These are phyloP conservation scores for Blastobotrys raffinosifermentans DNA, from an alignment of 1,139 yeast species.

Conservation along the genomic window DNA sequence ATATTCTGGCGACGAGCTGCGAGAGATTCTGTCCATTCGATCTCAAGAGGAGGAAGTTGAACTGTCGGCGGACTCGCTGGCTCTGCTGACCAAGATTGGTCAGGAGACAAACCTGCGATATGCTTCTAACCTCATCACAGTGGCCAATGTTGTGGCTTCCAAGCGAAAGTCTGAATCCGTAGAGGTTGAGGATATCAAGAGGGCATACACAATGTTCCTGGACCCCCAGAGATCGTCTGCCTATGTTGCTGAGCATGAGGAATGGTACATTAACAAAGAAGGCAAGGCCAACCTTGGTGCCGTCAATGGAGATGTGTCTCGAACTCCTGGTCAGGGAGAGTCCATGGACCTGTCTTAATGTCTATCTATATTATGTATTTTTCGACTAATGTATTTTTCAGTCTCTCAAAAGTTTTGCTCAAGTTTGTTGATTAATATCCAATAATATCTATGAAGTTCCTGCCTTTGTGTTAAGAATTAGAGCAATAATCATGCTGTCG, in stretches of 20 bases:
- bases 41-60: slow-evolving; percentile 97
- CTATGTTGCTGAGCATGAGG: slow-evolving; percentile 27
- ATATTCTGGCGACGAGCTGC: slow-evolving; percentile 76
- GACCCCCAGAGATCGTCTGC: slow-evolving; percentile 81
- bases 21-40: slow-evolving; percentile 79
- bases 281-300: slow-evolving; percentile 22
- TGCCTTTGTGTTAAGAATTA: slow-evolving; percentile 80
- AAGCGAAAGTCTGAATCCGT: slow-evolving; percentile 70
- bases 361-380: neutral
- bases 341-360: slow-evolving; percentile 12
- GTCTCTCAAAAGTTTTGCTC: neutral
- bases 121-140: slow-evolving; percentile 85
- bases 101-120: slow-evolving; percentile 89
- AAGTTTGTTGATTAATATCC: no score
- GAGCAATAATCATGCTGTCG: slow-evolving; percentile 76
- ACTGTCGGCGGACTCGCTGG: slow-evolving; percentile 74
- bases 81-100: slow-evolving; percentile 86
- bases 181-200: slow-evolving; percentile 78
- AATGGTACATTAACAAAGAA: slow-evolving; percentile 22
- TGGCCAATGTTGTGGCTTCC: slow-evolving; percentile 75
- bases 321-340: slow-evolving; percentile 3
- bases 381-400: neutral
- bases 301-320: slow-evolving; percentile 4
- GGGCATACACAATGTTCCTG: slow-evolving; percentile 79
- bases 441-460: neutral